These are phyloP conservation scores for Ophiorrhiza pumila DNA, from an alignment of 257 asterid species.

Conservation along the genomic window DNA sequence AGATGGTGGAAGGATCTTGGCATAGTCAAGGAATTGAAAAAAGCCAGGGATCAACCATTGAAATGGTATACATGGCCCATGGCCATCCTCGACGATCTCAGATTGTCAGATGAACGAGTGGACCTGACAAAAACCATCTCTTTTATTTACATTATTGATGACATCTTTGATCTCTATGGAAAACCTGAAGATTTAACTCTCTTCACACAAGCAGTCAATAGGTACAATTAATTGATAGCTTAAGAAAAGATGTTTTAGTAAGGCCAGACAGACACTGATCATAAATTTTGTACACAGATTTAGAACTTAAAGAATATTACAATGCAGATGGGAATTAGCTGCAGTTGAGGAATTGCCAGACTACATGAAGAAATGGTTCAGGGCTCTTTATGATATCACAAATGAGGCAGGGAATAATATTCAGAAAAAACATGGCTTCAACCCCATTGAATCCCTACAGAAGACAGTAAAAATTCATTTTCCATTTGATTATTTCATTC, in stretches of 20 bases:
- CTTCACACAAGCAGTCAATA: constrained; percentile 26
- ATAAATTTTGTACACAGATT: too few species aligned
- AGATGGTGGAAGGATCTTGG: constrained; percentile 56
- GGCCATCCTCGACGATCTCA: constrained; percentile 20
- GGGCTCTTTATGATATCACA: constrained; percentile 39
- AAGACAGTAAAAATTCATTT: constrained; percentile 11
- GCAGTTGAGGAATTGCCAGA: constrained; percentile 33
- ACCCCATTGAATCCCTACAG: constrained; percentile 28
- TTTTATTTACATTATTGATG: constrained; percentile 34
- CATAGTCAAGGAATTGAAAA: constrained; percentile 26
- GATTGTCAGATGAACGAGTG: constrained; percentile 24
- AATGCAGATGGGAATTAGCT: constrained; percentile 41
- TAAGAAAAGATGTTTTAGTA: too few species aligned
- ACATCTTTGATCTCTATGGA: constrained; percentile 38
- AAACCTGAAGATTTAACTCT: constrained; percentile 22
- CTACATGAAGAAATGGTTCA: constrained; percentile 47
- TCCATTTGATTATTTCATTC: too few species aligned
- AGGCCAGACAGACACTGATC: too few species aligned
- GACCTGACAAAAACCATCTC: constrained; percentile 31
- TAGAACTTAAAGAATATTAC: too few species aligned
- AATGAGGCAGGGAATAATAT: constrained; percentile 26
- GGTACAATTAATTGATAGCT: constrained; percentile 17
- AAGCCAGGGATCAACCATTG: constrained; percentile 33
- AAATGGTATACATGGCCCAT: constrained; percentile 42
- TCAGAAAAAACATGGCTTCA: constrained; percentile 27